Base-by-base conservation (phyloP, 345 rosid genomes). In the Salix dunnii region DNA sequence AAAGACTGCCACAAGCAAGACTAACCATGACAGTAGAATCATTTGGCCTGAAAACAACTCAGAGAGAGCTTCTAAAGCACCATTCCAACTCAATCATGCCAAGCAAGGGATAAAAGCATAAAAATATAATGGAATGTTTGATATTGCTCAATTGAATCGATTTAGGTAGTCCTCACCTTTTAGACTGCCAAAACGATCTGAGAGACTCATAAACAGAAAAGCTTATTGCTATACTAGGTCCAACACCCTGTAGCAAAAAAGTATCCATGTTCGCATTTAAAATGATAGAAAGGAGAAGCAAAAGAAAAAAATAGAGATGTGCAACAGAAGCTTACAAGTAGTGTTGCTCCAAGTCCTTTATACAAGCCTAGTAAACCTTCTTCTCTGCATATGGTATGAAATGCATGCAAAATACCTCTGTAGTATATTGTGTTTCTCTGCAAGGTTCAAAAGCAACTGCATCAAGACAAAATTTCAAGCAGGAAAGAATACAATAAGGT, bases 261-360 rank as follows among this genome's bases (percentile, higher is more conserved):
- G 48, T 12, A 72, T 46, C 18, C 35, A 18, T 35, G 6, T 30
- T 23, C 33, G 31, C 33, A 66, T 25, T 20, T 38, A 31, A 8
- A 62, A 40, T 36, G 67, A 43, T 17, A 55, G 17, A 20, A 70
- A 16, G n/a, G 28, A 67, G 21, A 17, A 68, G 70, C 38, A 1
- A 28, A 40, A 28, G 38, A 17, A 25, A n/a, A 68, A 4, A 28
- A 2, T 40, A 70, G 30, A 5, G 49, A 43, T 31, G 55, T 51
- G n/a, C 7, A 76, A 67, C 25, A 42, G 71, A 53, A 78, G 63
- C 79, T 75, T 86, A 93, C 96, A 90, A 93, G 77, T 74, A 96
- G 89, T 48, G 98, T 96, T 64, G 98, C 88, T 78, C 98, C 96
- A 33, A 93, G 94, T 83, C 99, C 99, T 77, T 91, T 96, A 82